phyloP scores from a whole-genome alignment of 257 asterid genomes.

The Solanum chilense region DNA sequence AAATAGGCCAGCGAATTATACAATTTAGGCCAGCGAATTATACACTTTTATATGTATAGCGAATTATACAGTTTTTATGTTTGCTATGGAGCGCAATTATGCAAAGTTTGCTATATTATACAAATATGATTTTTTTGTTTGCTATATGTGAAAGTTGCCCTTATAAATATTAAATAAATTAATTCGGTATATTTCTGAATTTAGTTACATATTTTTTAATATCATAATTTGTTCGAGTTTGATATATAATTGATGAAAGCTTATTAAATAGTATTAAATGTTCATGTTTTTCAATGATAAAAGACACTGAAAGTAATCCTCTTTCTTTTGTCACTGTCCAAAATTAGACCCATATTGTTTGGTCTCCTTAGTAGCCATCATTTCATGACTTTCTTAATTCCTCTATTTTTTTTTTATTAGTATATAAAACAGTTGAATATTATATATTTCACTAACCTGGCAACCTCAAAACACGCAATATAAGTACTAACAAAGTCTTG shows the following conservation, averaged over 20 bases:
- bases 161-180: not conserved
- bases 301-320: not conserved
- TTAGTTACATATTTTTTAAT: not conserved
- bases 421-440: slow-evolving; percentile 5
- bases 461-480: slow-evolving; percentile 8
- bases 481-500: not conserved
- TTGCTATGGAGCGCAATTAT: no score
- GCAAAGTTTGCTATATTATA: no score
- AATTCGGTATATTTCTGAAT: not conserved
- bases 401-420: not conserved
- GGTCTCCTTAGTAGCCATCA: not conserved
- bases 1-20: no score
- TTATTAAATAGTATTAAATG: not conserved
- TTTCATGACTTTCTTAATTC: not conserved
- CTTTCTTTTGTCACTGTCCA: slow-evolving; percentile 6
- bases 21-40: no score
- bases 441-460: not conserved
- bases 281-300: slow-evolving; percentile 5
- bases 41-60: no score
- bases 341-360: slow-evolving; percentile 7
- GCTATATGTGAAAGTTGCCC: no score
- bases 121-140: no score
- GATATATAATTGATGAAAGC: not conserved
- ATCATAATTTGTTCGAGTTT: not conserved
- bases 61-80: no score